Conservation (phyloP, 257 asterid species). For the Solanum sparsipilum region DNA sequence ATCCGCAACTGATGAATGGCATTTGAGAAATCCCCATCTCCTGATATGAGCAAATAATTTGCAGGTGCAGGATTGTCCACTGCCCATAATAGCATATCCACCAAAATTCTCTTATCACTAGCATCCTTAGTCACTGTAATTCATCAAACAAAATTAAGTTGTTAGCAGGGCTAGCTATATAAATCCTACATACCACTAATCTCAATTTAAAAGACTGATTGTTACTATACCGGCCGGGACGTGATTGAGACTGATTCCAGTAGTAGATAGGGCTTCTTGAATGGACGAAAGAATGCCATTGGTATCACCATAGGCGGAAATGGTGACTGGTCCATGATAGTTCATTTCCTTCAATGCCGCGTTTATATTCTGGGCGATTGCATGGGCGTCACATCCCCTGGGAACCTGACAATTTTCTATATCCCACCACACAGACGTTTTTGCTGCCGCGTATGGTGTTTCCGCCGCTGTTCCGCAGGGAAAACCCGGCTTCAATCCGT, state of each 20-base stretch:
- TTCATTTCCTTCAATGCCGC: conserved; percentile 58
- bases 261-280: conserved; percentile 59
- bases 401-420: conserved; percentile 90
- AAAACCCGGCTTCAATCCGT: neutral
- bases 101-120: conserved; percentile 41
- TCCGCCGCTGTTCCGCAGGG: conserved; percentile 18
- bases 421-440: conserved; percentile 92
- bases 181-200: neutral
- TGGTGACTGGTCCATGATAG: conserved; percentile 70
- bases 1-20: conserved; percentile 44
- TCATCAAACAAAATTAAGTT: neutral
- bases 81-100: conserved; percentile 53
- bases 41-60: conserved; percentile 40
- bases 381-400: conserved; percentile 46
- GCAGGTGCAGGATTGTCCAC: conserved; percentile 63
- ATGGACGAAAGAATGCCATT: conserved; percentile 33
- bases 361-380: conserved; percentile 75
- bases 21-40: conserved; percentile 45
- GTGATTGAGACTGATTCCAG: conserved; percentile 77
- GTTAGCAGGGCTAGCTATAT: neutral
- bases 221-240: conserved; percentile 61
- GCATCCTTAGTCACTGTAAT: conserved; percentile 38
- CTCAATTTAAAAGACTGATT: neutral
- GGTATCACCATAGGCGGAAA: conserved; percentile 75
- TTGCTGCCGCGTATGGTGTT: conserved; percentile 54